Base-by-base conservation (phyloP, 305 asterid genomes). In the Solanum hybrid region DNA sequence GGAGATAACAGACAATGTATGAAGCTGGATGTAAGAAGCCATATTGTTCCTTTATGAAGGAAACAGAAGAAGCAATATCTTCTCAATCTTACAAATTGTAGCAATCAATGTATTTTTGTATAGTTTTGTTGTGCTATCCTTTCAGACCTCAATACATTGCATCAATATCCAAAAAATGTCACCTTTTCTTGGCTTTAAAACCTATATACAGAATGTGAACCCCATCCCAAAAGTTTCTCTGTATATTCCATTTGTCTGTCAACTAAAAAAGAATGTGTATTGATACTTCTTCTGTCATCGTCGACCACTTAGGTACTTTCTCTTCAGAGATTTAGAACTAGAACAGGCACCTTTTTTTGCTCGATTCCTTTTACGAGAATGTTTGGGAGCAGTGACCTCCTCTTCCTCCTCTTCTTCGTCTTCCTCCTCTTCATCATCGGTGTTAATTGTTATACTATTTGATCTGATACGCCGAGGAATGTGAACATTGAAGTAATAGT, bases 401-500 rank as follows among this genome's bases (percentile, higher is more conserved):
- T 51, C 64, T 51, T 51, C 31, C 67, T 20, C 24, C 69, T 18
- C 69, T 57, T 57, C 69, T 6, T 57, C 69, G 5, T 61, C 26
- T 61, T 61, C 5, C 31, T 73, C 36, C 14, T 39, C 81, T 74
- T 90, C 94, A 71, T 92, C 92, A 76, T 92, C 94, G 7, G 93
- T 91, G 24, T 84, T 91, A 6, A 89, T 8, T 8, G 74, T 24
- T 11, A 3, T 24, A 36, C 78, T 12, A 8, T 86, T 82, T 1
- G 87, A 40, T 87, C 85, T 12, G 4, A 90, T 90, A 67, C 57
- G 86, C 87, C 84, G 88, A 10, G 91, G 94, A 79, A 91, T 51
- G 37, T 90, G 67, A 16, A 89, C 90, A 71, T 91, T 92, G 88
- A 90, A 89, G 76, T 90, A 92, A 87, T 92, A 92, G 86, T 88